phyloP scores from a whole-genome alignment of 306 rosid species.

The Coriaria nepalensis region DNA sequence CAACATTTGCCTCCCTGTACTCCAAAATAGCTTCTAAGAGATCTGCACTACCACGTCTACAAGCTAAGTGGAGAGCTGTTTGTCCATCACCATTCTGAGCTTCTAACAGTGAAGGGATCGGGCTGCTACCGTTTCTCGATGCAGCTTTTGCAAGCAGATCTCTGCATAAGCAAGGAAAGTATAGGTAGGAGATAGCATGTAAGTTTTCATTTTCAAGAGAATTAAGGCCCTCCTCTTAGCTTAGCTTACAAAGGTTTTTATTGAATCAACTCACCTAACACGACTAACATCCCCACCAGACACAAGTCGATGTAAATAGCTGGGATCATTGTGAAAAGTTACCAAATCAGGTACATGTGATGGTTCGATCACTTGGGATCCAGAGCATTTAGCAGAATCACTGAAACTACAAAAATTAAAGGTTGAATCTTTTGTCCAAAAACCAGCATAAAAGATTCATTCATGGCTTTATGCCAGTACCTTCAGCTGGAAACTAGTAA shows the following conservation, averaged over 20 bases:
- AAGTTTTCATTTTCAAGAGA: too few relatives aligned
- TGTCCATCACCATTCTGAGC: slow-evolving; percentile 90
- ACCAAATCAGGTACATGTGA: slow-evolving; percentile 43
- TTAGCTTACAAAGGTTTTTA: slow-evolving; percentile 11
- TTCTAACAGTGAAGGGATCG: slow-evolving; percentile 54
- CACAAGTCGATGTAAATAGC: slow-evolving; percentile 68
- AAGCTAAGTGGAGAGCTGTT: slow-evolving; percentile 96
- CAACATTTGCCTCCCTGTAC: slow-evolving; percentile 71
- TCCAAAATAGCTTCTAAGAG: slow-evolving; percentile 83
- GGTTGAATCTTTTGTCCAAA: slow-evolving; percentile 3
- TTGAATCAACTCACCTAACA: slow-evolving; percentile 56
- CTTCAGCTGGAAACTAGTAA: slow-evolving; percentile 4
- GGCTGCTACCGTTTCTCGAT: slow-evolving; percentile 38
- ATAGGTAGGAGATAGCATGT: neutral
- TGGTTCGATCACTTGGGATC: slow-evolving; percentile 46
- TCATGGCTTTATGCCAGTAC: slow-evolving; percentile 5
- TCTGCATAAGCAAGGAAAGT: slow-evolving; percentile 32
- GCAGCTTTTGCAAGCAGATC: slow-evolving; percentile 65
- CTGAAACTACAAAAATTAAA: slow-evolving; percentile 39
- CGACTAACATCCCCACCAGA: slow-evolving; percentile 70
- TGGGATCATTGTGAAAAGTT: slow-evolving; percentile 42
- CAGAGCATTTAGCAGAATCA: slow-evolving; percentile 43
- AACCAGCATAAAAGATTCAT: neutral
- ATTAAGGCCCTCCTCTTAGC: too few relatives aligned
- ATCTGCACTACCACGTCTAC: slow-evolving; percentile 83